A percentile compares a stretch with the other conserved stretches of the same genome.
These are phyloP conservation scores for Cladophialophora chaetospira DNA, from an alignment of 2,329 filamentous ascomycete genomes.

Conservation along the genomic window DNA sequence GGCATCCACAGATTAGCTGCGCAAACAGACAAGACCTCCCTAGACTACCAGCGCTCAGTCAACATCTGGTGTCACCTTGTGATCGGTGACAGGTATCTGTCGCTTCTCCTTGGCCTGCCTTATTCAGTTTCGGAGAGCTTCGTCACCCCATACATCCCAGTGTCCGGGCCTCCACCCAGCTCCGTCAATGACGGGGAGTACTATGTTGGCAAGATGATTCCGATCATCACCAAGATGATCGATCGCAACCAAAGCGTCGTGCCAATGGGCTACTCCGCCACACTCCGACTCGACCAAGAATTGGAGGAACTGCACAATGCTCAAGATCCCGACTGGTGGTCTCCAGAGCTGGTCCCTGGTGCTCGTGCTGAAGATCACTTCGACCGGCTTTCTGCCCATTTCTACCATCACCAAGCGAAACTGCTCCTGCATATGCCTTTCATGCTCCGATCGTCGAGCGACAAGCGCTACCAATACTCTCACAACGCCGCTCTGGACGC, in stretches of 20 bases:
- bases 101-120: constrained; percentile 58
- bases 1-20: constrained; percentile 47
- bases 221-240: constrained; percentile 43
- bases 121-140: constrained; percentile 42
- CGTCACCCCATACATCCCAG: constrained; percentile 36
- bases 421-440: constrained; percentile 52
- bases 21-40: constrained; percentile 33
- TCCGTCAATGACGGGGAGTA: constrained; percentile 32
- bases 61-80: constrained; percentile 46
- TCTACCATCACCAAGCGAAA: constrained; percentile 44
- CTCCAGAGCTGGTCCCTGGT: constrained; percentile 29
- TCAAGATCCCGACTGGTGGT: constrained; percentile 39
- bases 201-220: constrained; percentile 38
- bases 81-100: constrained; percentile 53
- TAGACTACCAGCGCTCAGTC: constrained; percentile 37
- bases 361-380: constrained; percentile 36
- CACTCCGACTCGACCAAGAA: constrained; percentile 46
- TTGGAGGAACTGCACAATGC: constrained; percentile 38
- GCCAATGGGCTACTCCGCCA: constrained; percentile 42
- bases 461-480: constrained; percentile 44
- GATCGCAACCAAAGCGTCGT: constrained; percentile 45
- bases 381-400: constrained; percentile 41
- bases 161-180: constrained; percentile 19
- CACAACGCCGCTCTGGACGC: constrained; percentile 45
- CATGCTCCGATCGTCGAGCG: constrained; percentile 44